phyloP scores from a whole-genome alignment of 345 rosid species.

The Lumnitzera racemosa region DNA sequence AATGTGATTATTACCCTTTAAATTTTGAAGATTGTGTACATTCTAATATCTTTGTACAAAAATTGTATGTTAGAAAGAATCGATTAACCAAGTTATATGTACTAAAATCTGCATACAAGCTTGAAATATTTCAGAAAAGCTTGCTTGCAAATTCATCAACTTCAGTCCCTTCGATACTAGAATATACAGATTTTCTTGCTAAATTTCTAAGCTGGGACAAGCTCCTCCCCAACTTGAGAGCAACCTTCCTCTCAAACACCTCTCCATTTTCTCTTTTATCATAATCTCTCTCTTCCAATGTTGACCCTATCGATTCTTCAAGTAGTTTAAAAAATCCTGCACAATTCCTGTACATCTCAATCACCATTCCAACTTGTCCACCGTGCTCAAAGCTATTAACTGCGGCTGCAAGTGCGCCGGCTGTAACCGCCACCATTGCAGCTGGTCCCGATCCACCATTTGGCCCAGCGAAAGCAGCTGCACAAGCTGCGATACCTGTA shows the following conservation, averaged over 20 bases:
- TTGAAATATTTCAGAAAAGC: conserved; percentile 9
- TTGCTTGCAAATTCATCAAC: conserved; percentile 17
- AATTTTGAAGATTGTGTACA: too few species aligned
- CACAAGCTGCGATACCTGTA: conserved; percentile 3
- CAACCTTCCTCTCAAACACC: conserved; percentile 17
- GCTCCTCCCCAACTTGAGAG: conserved; percentile 13
- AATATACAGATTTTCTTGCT: background rate
- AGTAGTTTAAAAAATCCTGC: conserved; percentile 7
- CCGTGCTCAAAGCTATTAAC: background rate
- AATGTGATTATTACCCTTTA: too few species aligned
- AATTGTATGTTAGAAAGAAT: too few species aligned
- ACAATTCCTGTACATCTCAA: conserved; percentile 22
- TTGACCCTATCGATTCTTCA: conserved; percentile 2
- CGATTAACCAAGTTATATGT: background rate
- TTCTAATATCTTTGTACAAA: too few species aligned
- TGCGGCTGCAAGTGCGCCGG: background rate
- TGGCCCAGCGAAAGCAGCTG: background rate
- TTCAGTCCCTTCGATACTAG: conserved; percentile 3
- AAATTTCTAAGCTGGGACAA: conserved; percentile 11
- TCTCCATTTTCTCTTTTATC: conserved; percentile 18
- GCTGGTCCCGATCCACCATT: background rate
- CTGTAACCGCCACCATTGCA: background rate
- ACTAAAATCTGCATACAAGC: background rate
- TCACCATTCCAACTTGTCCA: conserved; percentile 12
- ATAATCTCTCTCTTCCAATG: background rate